Percentiles rank a stretch among this genome's conserved stretches.
phyloP scores from a whole-genome alignment of 805 yeast species.

The Lachancea sp. region DNA sequence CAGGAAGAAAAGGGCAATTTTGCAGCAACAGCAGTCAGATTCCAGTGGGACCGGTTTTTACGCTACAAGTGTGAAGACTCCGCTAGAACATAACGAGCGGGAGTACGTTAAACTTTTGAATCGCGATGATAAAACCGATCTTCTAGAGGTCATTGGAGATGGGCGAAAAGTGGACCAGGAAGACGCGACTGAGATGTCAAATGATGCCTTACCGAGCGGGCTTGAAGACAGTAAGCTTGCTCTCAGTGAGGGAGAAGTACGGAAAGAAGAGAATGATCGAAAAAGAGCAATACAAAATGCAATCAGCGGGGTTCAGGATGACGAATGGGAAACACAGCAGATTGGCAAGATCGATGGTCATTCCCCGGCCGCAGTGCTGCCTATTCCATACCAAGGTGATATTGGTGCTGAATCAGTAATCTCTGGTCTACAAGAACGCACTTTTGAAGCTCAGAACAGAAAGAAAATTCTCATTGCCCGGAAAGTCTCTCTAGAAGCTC shows the following conservation, averaged over 20 bases:
- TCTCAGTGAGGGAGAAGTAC: conserved; percentile 16
- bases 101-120: conserved; percentile 24
- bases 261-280: conserved; percentile 9
- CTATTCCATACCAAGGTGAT: conserved; percentile 4
- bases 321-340: conserved; percentile 18
- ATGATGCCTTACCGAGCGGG: conserved; percentile 12
- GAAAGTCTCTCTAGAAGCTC: not conserved
- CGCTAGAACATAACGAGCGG: conserved; percentile 15
- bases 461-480: not conserved
- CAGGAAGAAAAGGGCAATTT: conserved; percentile 7
- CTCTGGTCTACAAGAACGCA: not conserved
- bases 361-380: not conserved
- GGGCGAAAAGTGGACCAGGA: conserved; percentile 9
- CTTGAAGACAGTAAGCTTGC: conserved; percentile 27
- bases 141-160: conserved; percentile 18
- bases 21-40: conserved; percentile 1
- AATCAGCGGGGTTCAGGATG: conserved; percentile 8
- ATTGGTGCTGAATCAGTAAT: not conserved
- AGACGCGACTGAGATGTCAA: conserved; percentile 1
- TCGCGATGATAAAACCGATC: conserved; percentile 23
- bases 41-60: conserved; percentile 6
- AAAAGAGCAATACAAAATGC: conserved; percentile 19
- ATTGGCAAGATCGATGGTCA: conserved; percentile 8
- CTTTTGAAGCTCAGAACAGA: not conserved
- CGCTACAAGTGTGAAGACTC: not conserved